Base-by-base conservation (phyloP, 257 asterid genomes). In the Osmanthus fragrans region DNA sequence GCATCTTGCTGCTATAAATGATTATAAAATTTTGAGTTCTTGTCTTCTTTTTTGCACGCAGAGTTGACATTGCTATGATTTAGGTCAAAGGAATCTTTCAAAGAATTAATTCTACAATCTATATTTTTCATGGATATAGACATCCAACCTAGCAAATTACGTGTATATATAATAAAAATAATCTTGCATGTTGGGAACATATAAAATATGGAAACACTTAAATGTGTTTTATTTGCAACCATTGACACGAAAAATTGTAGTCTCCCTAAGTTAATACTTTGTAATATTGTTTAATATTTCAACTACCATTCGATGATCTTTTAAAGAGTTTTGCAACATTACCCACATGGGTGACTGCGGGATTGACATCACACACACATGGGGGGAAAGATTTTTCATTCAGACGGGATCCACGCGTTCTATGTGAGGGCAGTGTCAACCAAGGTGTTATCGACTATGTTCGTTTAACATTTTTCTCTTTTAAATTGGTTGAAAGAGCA, bases 21-120 rank as follows among this genome's bases (percentile, higher is more conserved):
- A 60, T 60, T 60, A 60, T 60, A 60, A 60, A 60, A n/a, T 9
- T 5, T 76, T 71, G 60, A 73, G 73, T 74, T 76, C 76, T 87
- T 88, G 91, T 86, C 90, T 78, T 85, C 19, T 3, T 71, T 76
- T 77, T 23, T 80, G 86, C 84, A 80, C 79, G 82, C 76, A 90
- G 81, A 84, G 92, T 85, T 88, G 94, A 89, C 92, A 74, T 88
- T 81, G 77, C 73, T n/a, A 47, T 21, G 36, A 73, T 76, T 76
- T 77, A 76, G 81, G 84, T 78, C 85, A 81, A 56, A 40, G 69
- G 85, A 85, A 79, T 84, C 87, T 78, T 87, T 80, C 77, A 78
- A 67, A 72, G 81, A 85, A 84, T 81, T 72, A 49, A 39, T 80
- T 77, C 72, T 72, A 58, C 66, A 76, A 3, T 2, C 3, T 9